Evolutionary conservation across 2,329 filamentous ascomycete genomes (phyloP).

Genomic region (Arthrobotrys sinensis): DNA sequence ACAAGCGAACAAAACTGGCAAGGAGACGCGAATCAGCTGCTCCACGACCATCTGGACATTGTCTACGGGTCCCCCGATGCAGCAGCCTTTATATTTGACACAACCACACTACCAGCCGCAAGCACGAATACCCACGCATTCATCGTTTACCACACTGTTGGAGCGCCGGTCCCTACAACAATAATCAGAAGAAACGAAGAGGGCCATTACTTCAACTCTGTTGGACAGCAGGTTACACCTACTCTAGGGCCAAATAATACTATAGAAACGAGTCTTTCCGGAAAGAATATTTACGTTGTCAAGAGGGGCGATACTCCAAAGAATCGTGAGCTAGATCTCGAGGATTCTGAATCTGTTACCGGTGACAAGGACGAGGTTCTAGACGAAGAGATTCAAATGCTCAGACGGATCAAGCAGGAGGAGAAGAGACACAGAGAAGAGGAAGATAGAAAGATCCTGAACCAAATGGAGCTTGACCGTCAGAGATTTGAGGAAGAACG

Average conservation of each 20-base stretch:
- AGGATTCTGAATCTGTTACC: too few species aligned
- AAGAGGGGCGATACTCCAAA: neutral
- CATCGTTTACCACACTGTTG: neutral
- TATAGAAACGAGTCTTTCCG: neutral
- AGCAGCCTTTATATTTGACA: neutral
- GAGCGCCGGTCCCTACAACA: neutral
- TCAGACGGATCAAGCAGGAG: neutral
- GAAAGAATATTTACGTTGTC: neutral
- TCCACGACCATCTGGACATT: neutral
- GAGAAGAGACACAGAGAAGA: conserved; percentile 2
- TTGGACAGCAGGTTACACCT: neutral
- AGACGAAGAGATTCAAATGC: neutral
- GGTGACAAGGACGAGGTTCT: neutral
- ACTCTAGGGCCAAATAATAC: too few species aligned
- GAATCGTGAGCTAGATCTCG: neutral
- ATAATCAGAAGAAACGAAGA: neutral
- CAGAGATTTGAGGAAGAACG: neutral
- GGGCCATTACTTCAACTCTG: neutral
- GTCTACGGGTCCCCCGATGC: neutral
- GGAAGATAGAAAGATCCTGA: neutral
- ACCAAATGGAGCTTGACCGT: neutral
- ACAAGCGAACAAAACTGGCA: conserved; percentile 14
- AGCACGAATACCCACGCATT: neutral
- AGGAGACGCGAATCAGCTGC: conserved; percentile 9
- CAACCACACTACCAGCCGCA: neutral